A percentile compares a stretch with the other conserved stretches of the same genome.
phyloP scores from a whole-genome alignment of 2,329 filamentous ascomycete species.

The Stagonosporopsis cucurbitacearum region DNA sequence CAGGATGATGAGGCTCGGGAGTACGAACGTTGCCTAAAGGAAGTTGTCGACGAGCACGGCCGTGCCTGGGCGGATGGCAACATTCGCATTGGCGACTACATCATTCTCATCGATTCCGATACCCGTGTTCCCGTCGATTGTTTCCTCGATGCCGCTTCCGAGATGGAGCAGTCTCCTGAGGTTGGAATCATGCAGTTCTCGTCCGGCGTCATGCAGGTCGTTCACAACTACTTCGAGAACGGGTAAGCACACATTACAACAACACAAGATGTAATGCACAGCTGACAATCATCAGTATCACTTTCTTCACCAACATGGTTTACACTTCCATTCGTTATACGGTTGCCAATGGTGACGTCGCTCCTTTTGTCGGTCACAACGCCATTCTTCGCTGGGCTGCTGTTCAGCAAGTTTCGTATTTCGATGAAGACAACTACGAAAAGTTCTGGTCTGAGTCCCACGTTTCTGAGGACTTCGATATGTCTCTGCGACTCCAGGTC shows the following conservation, averaged over 20 bases:
- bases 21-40: slow-evolving; percentile 56
- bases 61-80: slow-evolving; percentile 83
- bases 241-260: slow-evolving; percentile 34
- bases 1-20: slow-evolving; percentile 28
- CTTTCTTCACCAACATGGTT: slow-evolving; percentile 78
- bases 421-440: slow-evolving; percentile 64
- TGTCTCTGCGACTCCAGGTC: slow-evolving; percentile 72
- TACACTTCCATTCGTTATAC: slow-evolving; percentile 74
- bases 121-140: slow-evolving; percentile 79
- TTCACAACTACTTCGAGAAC: slow-evolving; percentile 73
- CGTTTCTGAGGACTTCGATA: slow-evolving; percentile 79
- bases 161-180: slow-evolving; percentile 80
- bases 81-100: slow-evolving; percentile 82
- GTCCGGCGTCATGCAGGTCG: slow-evolving; percentile 77
- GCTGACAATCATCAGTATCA: slow-evolving; percentile 56
- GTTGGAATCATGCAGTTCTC: slow-evolving; percentile 79
- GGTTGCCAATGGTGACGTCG: slow-evolving; percentile 72
- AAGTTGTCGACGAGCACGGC: slow-evolving; percentile 71
- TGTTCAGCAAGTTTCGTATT: slow-evolving; percentile 62
- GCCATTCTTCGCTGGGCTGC: slow-evolving; percentile 74
- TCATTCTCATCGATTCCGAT: slow-evolving; percentile 75
- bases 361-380: slow-evolving; percentile 78
- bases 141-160: slow-evolving; percentile 75
- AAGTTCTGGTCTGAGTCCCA: slow-evolving; percentile 77
- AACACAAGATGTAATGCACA: not conserved